These are phyloP conservation scores for Cladosporium sp. DNA, from an alignment of 2,329 filamentous ascomycete genomes.

Conservation along the genomic window DNA sequence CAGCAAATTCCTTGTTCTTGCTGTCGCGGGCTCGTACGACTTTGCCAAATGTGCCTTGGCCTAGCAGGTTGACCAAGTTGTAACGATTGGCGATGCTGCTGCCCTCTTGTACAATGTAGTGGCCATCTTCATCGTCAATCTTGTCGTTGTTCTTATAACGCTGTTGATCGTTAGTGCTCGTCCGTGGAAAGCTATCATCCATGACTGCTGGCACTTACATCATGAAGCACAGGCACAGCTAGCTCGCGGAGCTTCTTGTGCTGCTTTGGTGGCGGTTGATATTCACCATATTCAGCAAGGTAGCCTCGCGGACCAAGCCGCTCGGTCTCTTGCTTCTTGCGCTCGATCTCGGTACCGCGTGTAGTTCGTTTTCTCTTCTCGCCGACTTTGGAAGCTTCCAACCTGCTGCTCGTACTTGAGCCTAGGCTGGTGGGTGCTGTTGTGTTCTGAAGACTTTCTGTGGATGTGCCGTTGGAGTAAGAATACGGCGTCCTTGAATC, in stretches of 20 bases:
- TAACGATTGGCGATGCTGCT: conserved; percentile 85
- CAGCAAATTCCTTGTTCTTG: conserved; percentile 76
- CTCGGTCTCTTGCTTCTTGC: conserved; percentile 29
- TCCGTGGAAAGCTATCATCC: neutral
- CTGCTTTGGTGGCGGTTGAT: conserved; percentile 81
- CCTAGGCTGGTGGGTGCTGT: conserved; percentile 77
- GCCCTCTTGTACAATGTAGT: conserved; percentile 90
- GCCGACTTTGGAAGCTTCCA: conserved; percentile 63
- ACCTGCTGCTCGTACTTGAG: conserved; percentile 61
- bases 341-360: conserved; percentile 24
- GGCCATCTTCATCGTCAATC: conserved; percentile 92
- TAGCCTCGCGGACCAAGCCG: conserved; percentile 27
- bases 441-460: conserved; percentile 59
- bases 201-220: conserved; percentile 45
- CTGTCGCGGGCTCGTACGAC: conserved; percentile 89
- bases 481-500: conserved; percentile 64
- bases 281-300: conserved; percentile 51
- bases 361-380: conserved; percentile 87
- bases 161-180: conserved; percentile 13
- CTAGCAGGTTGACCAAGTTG: conserved; percentile 81
- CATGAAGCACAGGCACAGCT: conserved; percentile 54
- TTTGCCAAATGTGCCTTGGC: conserved; percentile 97
- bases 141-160: conserved; percentile 51
- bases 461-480: conserved; percentile 62
- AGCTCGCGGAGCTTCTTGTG: conserved; percentile 77